Evolutionary conservation across 306 rosid species (phyloP), one percentile per base, ranked within the genome.

Genomic region (Prunus mongolica): DNA sequence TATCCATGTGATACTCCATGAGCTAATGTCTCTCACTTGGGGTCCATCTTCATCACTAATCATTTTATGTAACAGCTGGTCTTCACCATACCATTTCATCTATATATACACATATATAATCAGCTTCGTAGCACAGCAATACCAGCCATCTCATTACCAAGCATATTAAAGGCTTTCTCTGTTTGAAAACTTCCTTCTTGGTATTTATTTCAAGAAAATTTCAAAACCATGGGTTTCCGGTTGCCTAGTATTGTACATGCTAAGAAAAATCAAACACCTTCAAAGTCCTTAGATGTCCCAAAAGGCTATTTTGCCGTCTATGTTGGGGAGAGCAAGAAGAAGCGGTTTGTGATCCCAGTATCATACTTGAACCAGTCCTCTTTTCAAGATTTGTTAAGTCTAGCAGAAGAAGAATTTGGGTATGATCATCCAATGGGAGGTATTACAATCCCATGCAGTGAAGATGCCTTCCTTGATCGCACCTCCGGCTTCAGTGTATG

Each of bases 401-500:
- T 71, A 65, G 78, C 84, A 8, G 88, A 84, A 69, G 87, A 84
- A 67, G 92, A 87, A 66, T 88, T 83, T 4, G 86, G 88, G 30
- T 82, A 63, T 66, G 46, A 74, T 46, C 93, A 84, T 67, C 90
- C 91, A 8, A 86, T 83, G 85, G 87, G 87, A 4, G 87, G 87
- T 38, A 76, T 86, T 61, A 85, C 89, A 58, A 83, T 85, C 56
- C 87, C 88, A 13, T 86, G 87, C 84, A 72, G 74, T 27, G 85
- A 90, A 62, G 76, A 82, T 16, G 8, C 80, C 20, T 87, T 87
- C 82, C 47, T 72, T 22, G 58, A 78, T 18, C 60, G 84, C 67
- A 32, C 38, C 38, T 32, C 38, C 7, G 7, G 38, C 38, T 32
- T 32, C 1, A 32, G 38, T 1, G 38, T 32, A 32, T 32, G 38